These are phyloP conservation scores for Metschnikowia anglica DNA, from an alignment of 805 yeast genomes.

Conservation along the genomic window DNA sequence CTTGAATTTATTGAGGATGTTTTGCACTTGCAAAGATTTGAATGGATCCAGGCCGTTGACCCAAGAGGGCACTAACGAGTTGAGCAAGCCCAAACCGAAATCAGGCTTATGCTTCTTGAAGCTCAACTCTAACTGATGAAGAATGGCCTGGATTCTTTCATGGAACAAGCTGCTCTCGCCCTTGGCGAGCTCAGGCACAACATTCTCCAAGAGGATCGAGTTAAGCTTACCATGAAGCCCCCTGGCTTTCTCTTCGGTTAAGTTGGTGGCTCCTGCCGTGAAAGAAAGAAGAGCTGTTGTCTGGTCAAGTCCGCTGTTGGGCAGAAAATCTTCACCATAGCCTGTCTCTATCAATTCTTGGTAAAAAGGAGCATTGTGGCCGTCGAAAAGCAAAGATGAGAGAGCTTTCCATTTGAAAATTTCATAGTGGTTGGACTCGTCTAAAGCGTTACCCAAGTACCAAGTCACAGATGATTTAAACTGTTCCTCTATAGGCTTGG, in stretches of 20 bases:
- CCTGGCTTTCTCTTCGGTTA: conserved; percentile 47
- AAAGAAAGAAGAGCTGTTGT: conserved; percentile 75
- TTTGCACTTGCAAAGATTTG: conserved; percentile 62
- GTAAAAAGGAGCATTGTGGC: conserved; percentile 89
- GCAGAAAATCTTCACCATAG: conserved; percentile 78
- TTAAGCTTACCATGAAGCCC: conserved; percentile 49
- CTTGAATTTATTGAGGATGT: conserved; percentile 57
- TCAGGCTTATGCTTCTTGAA: conserved; percentile 87
- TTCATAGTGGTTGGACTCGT: conserved; percentile 53
- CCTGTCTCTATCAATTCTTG: conserved; percentile 85
- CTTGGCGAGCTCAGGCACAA: conserved; percentile 31
- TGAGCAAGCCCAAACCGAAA: conserved; percentile 78
- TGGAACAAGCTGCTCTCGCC: conserved; percentile 26
- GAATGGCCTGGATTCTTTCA: conserved; percentile 70
- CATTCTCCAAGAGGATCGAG: conserved; percentile 45
- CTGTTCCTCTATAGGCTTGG: conserved; percentile 68
- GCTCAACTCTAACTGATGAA: conserved; percentile 82
- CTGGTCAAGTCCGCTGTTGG: conserved; percentile 84
- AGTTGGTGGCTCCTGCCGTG: conserved; percentile 83
- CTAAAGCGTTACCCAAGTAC: conserved; percentile 72
- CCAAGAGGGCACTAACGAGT: conserved; percentile 80
- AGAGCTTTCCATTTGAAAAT: conserved; percentile 71
- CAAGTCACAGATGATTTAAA: conserved; percentile 83
- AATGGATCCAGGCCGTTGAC: conserved; percentile 79
- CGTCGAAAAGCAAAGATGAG: conserved; percentile 74